Conservation (phyloP, 495 filamentous ascomycete genomes). For the Penicillium steckii region DNA sequence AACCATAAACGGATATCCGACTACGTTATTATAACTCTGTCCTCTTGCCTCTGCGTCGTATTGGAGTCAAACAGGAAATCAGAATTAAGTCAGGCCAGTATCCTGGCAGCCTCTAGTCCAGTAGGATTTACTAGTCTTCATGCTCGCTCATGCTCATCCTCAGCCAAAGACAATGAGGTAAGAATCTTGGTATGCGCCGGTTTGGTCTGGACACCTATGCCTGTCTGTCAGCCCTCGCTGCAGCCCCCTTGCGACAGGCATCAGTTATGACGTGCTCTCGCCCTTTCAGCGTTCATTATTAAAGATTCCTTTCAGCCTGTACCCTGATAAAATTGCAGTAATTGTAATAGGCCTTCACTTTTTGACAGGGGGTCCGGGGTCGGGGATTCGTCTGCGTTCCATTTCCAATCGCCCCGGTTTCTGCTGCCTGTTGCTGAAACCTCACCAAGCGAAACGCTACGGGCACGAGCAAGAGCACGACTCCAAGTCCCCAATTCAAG, state of each 20-base stretch:
- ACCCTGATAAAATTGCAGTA: not conserved
- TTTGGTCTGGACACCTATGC: not conserved
- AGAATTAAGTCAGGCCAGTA: not conserved
- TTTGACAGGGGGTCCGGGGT: slow-evolving; percentile 1
- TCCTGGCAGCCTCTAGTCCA: not conserved
- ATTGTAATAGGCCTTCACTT: not conserved
- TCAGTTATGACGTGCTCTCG: slow-evolving; percentile 16
- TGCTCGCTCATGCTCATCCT: not conserved
- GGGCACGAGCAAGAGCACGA: no score
- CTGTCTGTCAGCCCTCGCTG: not conserved
- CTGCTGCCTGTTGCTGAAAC: slow-evolving; percentile 17
- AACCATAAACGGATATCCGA: not conserved
- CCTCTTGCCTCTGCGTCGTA: not conserved
- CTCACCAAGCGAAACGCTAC: slow-evolving; percentile 7
- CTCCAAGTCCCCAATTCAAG: not conserved
- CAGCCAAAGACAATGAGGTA: not conserved
- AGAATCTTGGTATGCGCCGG: not conserved
- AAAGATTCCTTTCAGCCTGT: not conserved
- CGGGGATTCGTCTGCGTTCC: slow-evolving; percentile 10
- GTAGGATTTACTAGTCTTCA: no score
- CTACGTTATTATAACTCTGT: not conserved
- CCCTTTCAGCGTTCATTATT: not conserved
- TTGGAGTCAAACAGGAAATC: not conserved
- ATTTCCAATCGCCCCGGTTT: slow-evolving; percentile 20
- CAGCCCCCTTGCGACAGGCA: slow-evolving; percentile 1